These are phyloP conservation scores for Entomortierella beljakovae DNA, from an alignment of 192 early-diverging fungal species.

Conservation along the genomic window DNA sequence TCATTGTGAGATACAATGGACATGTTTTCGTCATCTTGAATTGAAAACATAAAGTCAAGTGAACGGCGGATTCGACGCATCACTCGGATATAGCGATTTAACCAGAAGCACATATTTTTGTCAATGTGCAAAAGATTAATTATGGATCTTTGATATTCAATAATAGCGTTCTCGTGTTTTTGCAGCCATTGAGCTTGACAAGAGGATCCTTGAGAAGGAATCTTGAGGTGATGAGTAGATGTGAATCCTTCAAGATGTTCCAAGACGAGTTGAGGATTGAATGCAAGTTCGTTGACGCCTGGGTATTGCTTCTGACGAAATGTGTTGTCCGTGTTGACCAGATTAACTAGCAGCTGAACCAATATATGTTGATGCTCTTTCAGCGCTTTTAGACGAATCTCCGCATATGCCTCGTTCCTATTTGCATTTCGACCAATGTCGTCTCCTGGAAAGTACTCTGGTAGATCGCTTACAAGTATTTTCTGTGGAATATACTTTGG, in stretches of 20 bases:
- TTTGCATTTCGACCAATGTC: slow-evolving; percentile 13
- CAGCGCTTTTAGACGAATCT: slow-evolving; percentile 12
- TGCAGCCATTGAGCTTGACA: background rate
- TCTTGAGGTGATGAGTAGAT: background rate
- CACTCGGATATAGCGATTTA: slow-evolving; percentile 35
- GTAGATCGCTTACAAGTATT: slow-evolving; percentile 1
- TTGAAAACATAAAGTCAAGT: slow-evolving; percentile 7
- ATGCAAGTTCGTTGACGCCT: background rate
- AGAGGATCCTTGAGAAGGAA: background rate
- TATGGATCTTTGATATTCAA: slow-evolving; percentile 11
- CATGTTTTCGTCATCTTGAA: no score
- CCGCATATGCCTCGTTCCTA: slow-evolving; percentile 20
- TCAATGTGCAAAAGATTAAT: slow-evolving; percentile 28
- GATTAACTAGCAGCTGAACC: slow-evolving; percentile 7
- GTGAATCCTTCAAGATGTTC: background rate
- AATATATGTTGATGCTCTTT: slow-evolving; percentile 22
- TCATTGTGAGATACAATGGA: background rate
- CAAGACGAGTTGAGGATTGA: background rate
- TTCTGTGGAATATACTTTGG: slow-evolving; percentile 1
- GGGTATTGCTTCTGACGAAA: background rate
- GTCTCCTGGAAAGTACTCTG: slow-evolving; percentile 9
- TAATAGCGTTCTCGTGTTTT: slow-evolving; percentile 7
- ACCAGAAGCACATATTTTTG: slow-evolving; percentile 28
- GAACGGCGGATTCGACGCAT: slow-evolving; percentile 9
- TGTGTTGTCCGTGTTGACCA: slow-evolving; percentile 9